Conservation (phyloP, 1,284 basidiomycete species). For the Moesziomyces sp. region DNA sequence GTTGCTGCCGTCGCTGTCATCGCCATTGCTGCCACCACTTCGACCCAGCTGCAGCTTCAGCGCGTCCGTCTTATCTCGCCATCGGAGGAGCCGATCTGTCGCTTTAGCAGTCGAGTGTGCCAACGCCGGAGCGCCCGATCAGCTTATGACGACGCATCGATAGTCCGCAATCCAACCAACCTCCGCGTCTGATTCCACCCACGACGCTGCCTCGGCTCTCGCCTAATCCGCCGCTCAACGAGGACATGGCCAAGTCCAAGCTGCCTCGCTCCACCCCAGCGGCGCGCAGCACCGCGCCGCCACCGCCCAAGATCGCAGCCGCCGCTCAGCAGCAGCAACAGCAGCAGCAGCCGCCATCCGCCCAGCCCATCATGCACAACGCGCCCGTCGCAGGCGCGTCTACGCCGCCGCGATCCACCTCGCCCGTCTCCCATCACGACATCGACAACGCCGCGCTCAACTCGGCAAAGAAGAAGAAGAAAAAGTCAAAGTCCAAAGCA, state of each 20-base stretch:
- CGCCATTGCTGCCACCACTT: background rate
- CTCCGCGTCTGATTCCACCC: background rate
- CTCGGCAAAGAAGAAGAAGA: constrained; percentile 61
- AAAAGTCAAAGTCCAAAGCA: constrained; percentile 60
- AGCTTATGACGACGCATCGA: background rate
- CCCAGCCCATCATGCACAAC: constrained; percentile 19
- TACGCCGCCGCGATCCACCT: constrained; percentile 36
- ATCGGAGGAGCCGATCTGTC: background rate
- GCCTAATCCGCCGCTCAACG: constrained; percentile 15
- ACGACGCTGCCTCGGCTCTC: background rate
- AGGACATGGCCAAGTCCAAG: constrained; percentile 53
- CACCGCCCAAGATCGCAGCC: constrained; percentile 44
- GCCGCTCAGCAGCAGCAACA: constrained; percentile 43
- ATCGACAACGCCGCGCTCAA: constrained; percentile 30
- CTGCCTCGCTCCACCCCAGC: constrained; percentile 47
- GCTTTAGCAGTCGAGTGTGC: background rate
- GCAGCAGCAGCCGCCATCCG: constrained; percentile 22
- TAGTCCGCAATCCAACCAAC: background rate
- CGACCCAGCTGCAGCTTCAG: background rate
- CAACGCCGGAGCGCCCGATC: background rate
- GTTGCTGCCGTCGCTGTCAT: background rate
- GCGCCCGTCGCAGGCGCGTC: constrained; percentile 32
- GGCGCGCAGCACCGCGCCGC: constrained; percentile 33
- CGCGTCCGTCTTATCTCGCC: background rate
- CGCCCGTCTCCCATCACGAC: constrained; percentile 36